These are phyloP conservation scores for Hippophae rhamnoides DNA, from an alignment of 306 rosid species.

Conservation along the genomic window DNA sequence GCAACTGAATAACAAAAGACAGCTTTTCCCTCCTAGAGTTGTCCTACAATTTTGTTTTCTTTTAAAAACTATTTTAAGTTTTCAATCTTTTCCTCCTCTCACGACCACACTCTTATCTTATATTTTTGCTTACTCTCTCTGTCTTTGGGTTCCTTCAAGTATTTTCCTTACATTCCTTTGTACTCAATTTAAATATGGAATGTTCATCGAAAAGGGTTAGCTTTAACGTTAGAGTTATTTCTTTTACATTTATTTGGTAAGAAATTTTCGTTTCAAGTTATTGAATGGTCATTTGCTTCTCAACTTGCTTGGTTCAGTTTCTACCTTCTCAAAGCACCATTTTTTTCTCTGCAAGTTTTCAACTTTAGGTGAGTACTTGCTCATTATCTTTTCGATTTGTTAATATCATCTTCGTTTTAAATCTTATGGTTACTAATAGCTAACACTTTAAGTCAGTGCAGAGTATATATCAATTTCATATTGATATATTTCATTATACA, in stretches of 20 bases:
- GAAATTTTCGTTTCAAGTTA: slow-evolving; percentile 10
- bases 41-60: neutral
- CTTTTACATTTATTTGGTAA: neutral
- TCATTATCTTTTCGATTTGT: neutral
- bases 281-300: slow-evolving; percentile 24
- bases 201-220: slow-evolving; percentile 8
- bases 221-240: neutral
- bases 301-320: slow-evolving; percentile 17
- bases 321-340: slow-evolving; percentile 11
- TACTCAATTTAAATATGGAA: slow-evolving; percentile 8
- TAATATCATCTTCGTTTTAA: neutral
- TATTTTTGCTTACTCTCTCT: slow-evolving; percentile 9
- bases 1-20: slow-evolving; percentile 23
- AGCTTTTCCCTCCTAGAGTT: slow-evolving; percentile 16
- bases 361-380: slow-evolving; percentile 1
- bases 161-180: neutral
- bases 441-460: slow-evolving; percentile 10
- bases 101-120: slow-evolving; percentile 10
- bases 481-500: neutral
- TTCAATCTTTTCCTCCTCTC: slow-evolving; percentile 16
- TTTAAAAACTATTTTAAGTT: slow-evolving; percentile 8
- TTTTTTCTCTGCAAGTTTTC: slow-evolving; percentile 8
- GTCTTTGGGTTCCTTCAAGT: slow-evolving; percentile 10
- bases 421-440: slow-evolving; percentile 1
- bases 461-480: slow-evolving; percentile 10